Evolutionary conservation across 2,329 filamentous ascomycete genomes (phyloP), one percentile per base, ranked within the genome.

Genomic region (Phialocephala sp.): DNA sequence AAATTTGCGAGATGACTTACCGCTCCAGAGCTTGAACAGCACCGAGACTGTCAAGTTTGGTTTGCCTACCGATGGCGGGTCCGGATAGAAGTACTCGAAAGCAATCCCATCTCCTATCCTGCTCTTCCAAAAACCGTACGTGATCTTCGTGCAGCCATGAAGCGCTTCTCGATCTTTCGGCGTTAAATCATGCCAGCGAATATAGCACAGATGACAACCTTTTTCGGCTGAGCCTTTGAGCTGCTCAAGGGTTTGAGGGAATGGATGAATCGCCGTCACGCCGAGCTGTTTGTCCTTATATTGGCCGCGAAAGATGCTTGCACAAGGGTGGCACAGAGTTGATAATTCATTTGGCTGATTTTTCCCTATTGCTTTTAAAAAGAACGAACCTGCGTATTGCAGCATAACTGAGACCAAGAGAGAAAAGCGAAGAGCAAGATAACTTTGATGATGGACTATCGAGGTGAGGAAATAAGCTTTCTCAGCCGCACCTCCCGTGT

Each of bases 71-170:
- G 24, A 20, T 12, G 47, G 20, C 5, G 47, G 22, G 11, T 11
- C 32, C 2, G 47, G 22, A 15, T 52, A 32, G 47, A 27, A 52
- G 22, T 52, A 52, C 18, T 52, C 47, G 12, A 52, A 52, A 4
- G 47, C 24, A 9, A 52, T 32, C 3, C 47, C 47, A 5, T 52
- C 22, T 5, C 47, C 47, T 5, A 52, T 11, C 4, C 18, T 27
- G 15, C 47, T 52, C 12, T 52, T 52, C 47, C 47, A 52, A 22
- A 52, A 52, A 2, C 47, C 47, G 18, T 52, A 52, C 47, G 47
- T 52, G 47, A 27, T 52, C 47, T 52, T 32, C 12, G 22, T n/a
- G n/a, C n/a, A 52, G 18, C 47, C 22, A 52, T 22, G 11, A 6
- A 52, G 20, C 47, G 47, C 22, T 22, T 52, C 47, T 3, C 47